phyloP scores from a whole-genome alignment of 352 stramenopile genomes.

The Phytophthora vignae region DNA sequence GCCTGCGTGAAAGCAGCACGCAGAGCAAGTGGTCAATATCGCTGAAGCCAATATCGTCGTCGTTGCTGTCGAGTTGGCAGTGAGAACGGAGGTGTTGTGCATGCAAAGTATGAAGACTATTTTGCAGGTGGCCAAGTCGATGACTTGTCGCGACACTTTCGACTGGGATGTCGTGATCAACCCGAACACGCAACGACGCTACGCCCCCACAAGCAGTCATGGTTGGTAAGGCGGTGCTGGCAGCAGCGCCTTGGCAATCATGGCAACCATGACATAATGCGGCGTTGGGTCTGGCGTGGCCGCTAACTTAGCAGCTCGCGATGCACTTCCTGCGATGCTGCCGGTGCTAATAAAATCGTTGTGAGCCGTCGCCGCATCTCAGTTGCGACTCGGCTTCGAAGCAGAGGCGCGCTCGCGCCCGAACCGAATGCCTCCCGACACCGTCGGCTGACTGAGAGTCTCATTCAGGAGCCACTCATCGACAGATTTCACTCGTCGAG shows the following conservation, averaged over 20 bases:
- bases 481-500: constrained; percentile 2
- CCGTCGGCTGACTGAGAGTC: not conserved
- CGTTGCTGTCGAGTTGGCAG: not conserved
- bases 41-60: not conserved
- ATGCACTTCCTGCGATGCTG: too few relatives aligned
- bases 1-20: not conserved
- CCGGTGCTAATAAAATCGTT: too few relatives aligned
- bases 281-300: too few relatives aligned
- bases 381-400: not conserved
- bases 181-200: not conserved
- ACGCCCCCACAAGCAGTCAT: not conserved
- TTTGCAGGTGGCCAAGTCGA: not conserved
- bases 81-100: not conserved
- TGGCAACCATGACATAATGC: too few relatives aligned
- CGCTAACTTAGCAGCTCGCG: too few relatives aligned
- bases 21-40: too few relatives aligned
- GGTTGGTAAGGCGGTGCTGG: too few relatives aligned
- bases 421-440: constrained; percentile 5
- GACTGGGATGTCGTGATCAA: not conserved
- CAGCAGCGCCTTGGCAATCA: too few relatives aligned
- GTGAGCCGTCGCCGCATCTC: too few relatives aligned
- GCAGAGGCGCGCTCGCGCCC: not conserved
- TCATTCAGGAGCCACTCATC: not conserved
- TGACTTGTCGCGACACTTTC: not conserved
- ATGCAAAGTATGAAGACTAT: not conserved